Base-by-base conservation (phyloP, 2,329 filamentous ascomycete species). In the Biscogniauxia mediterranea region DNA sequence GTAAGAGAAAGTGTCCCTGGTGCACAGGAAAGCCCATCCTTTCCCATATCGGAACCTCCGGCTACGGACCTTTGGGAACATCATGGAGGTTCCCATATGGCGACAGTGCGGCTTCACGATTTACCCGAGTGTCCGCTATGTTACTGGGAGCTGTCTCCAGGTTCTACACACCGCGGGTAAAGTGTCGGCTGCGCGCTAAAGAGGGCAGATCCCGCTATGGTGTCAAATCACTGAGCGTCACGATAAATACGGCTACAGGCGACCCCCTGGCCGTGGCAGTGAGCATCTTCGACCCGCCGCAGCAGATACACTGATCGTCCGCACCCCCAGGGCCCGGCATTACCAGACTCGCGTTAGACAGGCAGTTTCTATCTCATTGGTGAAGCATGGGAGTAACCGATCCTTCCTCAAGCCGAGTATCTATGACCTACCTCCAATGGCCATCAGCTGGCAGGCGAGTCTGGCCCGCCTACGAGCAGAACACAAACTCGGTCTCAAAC, bases 381-480 rank as follows among this genome's bases (percentile, higher is more conserved):
- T n/a, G 23, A 46, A n/a, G 13, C 38, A 46, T n/a, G 15, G 38
- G 38, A 46, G 38, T n/a, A 46, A n/a, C 38, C 28, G 28, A 32
- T 32, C 11, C 6, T n/a, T 46, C 17, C 38, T 17, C 13, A 7
- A n/a, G 17, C 17, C 15, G 17, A 46, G 38, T 46, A 46, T n/a
- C 38, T 6, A 46, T 46, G 38, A 46, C 38, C 38, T 32, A 46
- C 38, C 38, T 46, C 17, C 38, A 46, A 46, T 46, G 38, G 38
- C 38, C 38, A 46, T 46, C 38, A 46, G 38, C 38, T 46, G 38
- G 38, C 38, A n/a, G 38, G 38, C 38, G 17, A 62, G 61, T 20
- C 54, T 58, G 55, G 54, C 61, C 56, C 50, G 58, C 60, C 58
- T 26, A 62, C 55, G 54, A 60, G 58, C 57, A 61, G 64, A 58